Evolutionary conservation across 1,139 yeast genomes (phyloP).

Genomic region (Magnusiomyces suaveolens): DNA sequence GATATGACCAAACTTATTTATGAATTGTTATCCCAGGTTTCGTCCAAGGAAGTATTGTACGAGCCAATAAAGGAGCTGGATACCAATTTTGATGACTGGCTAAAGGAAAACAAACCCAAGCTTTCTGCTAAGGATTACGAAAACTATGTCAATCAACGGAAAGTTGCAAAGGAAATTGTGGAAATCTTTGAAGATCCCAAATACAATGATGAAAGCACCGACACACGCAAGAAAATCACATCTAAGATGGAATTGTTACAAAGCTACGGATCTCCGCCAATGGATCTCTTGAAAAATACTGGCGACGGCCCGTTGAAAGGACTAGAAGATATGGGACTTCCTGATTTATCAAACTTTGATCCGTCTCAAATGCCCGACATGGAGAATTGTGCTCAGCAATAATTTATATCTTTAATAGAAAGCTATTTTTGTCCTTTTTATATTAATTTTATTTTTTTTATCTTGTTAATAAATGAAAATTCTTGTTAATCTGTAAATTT

Average conservation of each 20-base stretch:
- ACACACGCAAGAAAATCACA: constrained; percentile 46
- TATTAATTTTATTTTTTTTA: not conserved
- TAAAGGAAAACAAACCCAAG: constrained; percentile 40
- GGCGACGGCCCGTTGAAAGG: constrained; percentile 38
- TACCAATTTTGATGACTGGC: constrained; percentile 52
- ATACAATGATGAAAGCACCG: constrained; percentile 46
- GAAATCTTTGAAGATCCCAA: constrained; percentile 47
- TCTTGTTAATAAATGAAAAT: not conserved
- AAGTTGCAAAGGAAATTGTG: constrained; percentile 40
- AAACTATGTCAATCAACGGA: constrained; percentile 31
- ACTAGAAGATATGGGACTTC: not conserved
- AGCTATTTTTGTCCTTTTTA: not conserved
- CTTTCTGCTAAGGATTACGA: constrained; percentile 26
- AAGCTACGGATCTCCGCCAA: constrained; percentile 75
- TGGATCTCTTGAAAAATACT: constrained; percentile 42
- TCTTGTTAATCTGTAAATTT: too few species aligned
- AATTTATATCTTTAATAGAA: not conserved
- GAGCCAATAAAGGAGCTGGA: constrained; percentile 82
- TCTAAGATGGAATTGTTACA: constrained; percentile 47
- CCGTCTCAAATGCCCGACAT: not conserved
- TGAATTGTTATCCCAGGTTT: constrained; percentile 74
- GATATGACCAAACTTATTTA: constrained; percentile 56
- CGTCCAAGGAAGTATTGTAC: constrained; percentile 77
- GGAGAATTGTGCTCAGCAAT: not conserved
- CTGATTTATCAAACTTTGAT: constrained; percentile 1